phyloP scores from a whole-genome alignment of 1,284 basidiomycete species.

The Pterula multifida region DNA sequence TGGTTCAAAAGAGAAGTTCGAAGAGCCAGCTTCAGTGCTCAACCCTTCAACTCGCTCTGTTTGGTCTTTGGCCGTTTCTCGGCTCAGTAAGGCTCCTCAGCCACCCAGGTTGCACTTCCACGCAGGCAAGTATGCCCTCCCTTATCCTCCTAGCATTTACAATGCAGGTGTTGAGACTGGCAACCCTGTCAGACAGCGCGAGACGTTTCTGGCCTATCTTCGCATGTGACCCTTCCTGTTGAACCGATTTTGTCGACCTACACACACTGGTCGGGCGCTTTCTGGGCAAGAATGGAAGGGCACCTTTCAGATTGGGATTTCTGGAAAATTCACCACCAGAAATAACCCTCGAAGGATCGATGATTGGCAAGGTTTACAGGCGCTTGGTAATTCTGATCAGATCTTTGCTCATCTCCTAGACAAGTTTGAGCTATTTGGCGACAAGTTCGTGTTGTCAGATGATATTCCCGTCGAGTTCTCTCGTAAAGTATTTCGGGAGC shows the following conservation, averaged over 20 bases:
- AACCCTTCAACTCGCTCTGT: not conserved
- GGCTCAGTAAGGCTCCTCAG: not conserved
- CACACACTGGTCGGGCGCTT: not conserved
- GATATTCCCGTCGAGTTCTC: not conserved
- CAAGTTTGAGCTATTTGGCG: not conserved
- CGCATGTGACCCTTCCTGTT: not conserved
- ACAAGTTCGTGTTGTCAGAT: not conserved
- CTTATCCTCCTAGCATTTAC: not conserved
- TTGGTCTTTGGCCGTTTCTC: not conserved
- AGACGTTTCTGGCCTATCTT: not conserved
- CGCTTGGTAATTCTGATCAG: not conserved
- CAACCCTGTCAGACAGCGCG: not conserved
- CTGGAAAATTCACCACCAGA: no score
- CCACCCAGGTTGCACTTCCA: not conserved
- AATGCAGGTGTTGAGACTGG: not conserved
- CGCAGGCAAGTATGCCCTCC: not conserved
- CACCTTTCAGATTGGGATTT: not conserved
- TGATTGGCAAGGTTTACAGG: not conserved
- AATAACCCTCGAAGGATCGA: not conserved
- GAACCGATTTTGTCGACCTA: not conserved
- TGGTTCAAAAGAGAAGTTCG: not conserved
- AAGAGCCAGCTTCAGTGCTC: not conserved
- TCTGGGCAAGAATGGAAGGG: not conserved
- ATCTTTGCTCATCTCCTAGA: not conserved
- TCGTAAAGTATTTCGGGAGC: not conserved